Conservation (phyloP, 2,329 filamentous ascomycete species). For the Alternaria angustiovoidea region DNA sequence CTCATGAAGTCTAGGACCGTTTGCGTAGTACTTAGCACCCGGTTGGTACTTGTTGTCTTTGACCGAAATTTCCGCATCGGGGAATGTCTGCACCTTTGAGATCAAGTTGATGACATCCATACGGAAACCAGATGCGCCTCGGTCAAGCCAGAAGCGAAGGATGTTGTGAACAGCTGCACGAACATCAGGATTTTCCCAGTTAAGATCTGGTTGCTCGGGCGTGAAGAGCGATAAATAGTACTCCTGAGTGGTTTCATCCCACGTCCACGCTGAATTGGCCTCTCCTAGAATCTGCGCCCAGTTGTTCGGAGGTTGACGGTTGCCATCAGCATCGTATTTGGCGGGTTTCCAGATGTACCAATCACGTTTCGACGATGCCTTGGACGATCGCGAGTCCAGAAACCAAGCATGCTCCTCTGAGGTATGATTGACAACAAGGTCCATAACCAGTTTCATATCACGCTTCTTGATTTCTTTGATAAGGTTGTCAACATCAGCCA, state of each 20-base stretch:
- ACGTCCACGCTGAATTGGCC: conserved; percentile 70
- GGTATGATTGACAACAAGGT: conserved; percentile 54
- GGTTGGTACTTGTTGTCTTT: conserved; percentile 52
- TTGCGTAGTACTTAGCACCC: conserved; percentile 65
- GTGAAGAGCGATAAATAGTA: conserved; percentile 82
- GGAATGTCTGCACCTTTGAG: conserved; percentile 43
- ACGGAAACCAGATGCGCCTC: conserved; percentile 64
- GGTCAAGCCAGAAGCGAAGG: conserved; percentile 81
- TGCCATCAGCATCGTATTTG: conserved; percentile 61
- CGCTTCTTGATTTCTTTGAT: conserved; percentile 48
- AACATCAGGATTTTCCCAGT: conserved; percentile 77
- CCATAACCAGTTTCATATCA: conserved; percentile 52
- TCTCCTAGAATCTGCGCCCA: conserved; percentile 68
- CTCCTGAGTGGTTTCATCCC: conserved; percentile 73
- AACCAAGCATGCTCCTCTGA: conserved; percentile 64
- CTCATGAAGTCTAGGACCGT: conserved; percentile 74
- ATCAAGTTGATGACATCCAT: conserved; percentile 53
- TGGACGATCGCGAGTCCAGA: conserved; percentile 61
- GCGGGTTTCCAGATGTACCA: conserved; percentile 65
- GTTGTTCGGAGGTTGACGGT: conserved; percentile 76
- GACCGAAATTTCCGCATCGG: conserved; percentile 38
- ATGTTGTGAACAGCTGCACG: conserved; percentile 74
- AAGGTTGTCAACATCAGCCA: conserved; percentile 51
- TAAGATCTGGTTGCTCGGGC: conserved; percentile 79
- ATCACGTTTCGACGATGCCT: conserved; percentile 57